Evolutionary conservation across 2,329 filamentous ascomycete genomes (phyloP).

Genomic region (Chalaropsis ovoidea): DNA sequence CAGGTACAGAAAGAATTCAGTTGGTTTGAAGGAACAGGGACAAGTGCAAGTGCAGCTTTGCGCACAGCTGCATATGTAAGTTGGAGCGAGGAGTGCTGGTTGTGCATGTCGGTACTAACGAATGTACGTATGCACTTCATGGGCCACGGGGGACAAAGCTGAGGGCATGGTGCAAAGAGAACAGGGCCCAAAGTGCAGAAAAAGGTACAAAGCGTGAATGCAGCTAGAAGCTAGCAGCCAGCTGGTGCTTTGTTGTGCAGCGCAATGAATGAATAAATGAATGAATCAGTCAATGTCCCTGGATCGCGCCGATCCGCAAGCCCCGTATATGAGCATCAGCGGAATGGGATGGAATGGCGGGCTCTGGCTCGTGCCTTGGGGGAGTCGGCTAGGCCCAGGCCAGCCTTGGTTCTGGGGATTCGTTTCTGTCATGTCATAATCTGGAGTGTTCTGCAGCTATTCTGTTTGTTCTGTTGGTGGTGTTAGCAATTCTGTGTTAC

Average conservation of each 20-base stretch:
- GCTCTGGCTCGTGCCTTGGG: neutral
- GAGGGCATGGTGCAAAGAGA: slow-evolving; percentile 1
- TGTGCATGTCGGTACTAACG: neutral
- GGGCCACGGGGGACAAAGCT: neutral
- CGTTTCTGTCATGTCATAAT: neutral
- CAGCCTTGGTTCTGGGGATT: neutral
- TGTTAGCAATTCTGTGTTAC: slow-evolving; percentile 2
- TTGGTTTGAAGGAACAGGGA: slow-evolving; percentile 1
- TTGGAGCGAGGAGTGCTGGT: neutral
- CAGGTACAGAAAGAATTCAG: neutral
- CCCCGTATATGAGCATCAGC: neutral
- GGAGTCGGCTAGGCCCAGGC: no score
- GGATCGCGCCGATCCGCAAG: neutral
- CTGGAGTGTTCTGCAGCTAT: neutral
- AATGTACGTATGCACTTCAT: slow-evolving; percentile 1
- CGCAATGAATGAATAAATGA: neutral
- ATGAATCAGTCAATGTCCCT: slow-evolving; percentile 4
- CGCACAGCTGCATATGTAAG: neutral
- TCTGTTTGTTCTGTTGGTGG: neutral
- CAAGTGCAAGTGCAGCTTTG: neutral
- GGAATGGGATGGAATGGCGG: slow-evolving; percentile 4
- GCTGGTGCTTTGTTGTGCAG: neutral
- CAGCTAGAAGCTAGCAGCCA: no score
- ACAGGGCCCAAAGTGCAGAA: slow-evolving; percentile 19
- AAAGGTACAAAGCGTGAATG: neutral